These are phyloP conservation scores for Rhodotorula toruloides DNA, from an alignment of 768 basidiomycete genomes.

Conservation along the genomic window DNA sequence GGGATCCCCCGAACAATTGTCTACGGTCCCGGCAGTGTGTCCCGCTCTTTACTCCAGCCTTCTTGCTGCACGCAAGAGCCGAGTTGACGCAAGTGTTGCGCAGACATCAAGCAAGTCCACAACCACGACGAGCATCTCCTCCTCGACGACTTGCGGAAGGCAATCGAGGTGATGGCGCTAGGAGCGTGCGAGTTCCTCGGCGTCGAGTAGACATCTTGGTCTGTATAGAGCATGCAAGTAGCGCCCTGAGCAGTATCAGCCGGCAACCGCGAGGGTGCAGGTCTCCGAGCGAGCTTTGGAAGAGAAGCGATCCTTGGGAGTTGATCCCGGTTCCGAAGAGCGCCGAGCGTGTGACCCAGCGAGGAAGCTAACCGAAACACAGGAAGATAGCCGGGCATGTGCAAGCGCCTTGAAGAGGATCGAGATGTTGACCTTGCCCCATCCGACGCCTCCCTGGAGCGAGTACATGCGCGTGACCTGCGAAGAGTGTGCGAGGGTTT, in stretches of 20 bases:
- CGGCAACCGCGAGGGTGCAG: too few species aligned
- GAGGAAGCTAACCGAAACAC: too few species aligned
- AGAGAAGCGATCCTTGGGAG: too few species aligned
- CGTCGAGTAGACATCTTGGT: slow-evolving; percentile 14
- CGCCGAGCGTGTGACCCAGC: too few species aligned
- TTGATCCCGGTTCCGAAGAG: too few species aligned
- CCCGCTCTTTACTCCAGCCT: too few species aligned
- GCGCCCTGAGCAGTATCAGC: too few species aligned
- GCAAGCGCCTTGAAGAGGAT: slow-evolving; percentile 66
- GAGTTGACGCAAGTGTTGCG: too few species aligned
- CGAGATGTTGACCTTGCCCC: slow-evolving; percentile 60
- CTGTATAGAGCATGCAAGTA: neutral
- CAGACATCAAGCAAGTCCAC: slow-evolving; percentile 6
- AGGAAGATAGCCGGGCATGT: too few species aligned
- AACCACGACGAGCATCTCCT: slow-evolving; percentile 7
- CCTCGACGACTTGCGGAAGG: slow-evolving; percentile 4
- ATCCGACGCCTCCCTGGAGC: slow-evolving; percentile 51
- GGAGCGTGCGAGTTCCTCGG: slow-evolving; percentile 13
- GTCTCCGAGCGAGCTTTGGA: too few species aligned
- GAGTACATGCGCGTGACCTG: slow-evolving; percentile 57
- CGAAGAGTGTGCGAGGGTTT: slow-evolving; percentile 55
- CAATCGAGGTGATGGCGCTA: slow-evolving; percentile 16
- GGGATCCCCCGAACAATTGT: slow-evolving; percentile 20
- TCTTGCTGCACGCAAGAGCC: neutral
- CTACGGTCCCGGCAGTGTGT: slow-evolving; percentile 10